These are phyloP conservation scores for Pythium sp. DNA, from an alignment of 352 stramenopile species.

Conservation along the genomic window DNA sequence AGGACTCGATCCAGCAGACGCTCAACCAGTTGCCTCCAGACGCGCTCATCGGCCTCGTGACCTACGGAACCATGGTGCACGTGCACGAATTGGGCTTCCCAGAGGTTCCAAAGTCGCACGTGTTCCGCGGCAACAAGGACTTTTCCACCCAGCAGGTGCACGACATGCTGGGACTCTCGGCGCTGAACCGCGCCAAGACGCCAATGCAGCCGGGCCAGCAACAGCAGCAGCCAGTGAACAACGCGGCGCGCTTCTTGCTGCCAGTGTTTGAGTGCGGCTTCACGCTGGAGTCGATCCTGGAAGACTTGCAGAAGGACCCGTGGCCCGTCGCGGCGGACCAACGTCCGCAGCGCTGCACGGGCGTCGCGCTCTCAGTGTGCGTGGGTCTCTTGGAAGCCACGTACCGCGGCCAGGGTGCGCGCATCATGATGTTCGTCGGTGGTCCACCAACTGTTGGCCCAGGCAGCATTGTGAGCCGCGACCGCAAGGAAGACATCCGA, in stretches of 20 bases:
- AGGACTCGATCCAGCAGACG: constrained; percentile 98
- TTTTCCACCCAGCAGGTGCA: constrained; percentile 95
- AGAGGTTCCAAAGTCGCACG: constrained; percentile 95
- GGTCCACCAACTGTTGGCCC: constrained; percentile 96
- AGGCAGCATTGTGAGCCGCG: constrained; percentile 93
- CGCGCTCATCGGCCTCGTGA: constrained; percentile 97
- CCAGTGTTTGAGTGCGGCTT: constrained; percentile 97
- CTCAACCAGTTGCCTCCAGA: constrained; percentile 98
- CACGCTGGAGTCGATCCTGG: constrained; percentile 96
- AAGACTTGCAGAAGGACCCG: constrained; percentile 97
- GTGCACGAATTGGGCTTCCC: constrained; percentile 98
- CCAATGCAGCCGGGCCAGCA: constrained; percentile 52
- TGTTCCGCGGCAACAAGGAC: constrained; percentile 99
- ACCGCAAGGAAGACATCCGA: constrained; percentile 97
- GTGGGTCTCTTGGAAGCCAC: constrained; percentile 95
- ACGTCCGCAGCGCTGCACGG: constrained; percentile 94
- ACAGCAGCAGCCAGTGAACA: constrained; percentile 76
- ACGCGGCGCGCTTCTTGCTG: constrained; percentile 93
- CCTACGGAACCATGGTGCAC: constrained; percentile 98
- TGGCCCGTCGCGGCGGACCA: constrained; percentile 97
- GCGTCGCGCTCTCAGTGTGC: constrained; percentile 95
- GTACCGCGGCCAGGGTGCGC: constrained; percentile 92
- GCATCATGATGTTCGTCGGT: constrained; percentile 99
- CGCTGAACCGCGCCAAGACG: constrained; percentile 51
- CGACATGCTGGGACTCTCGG: constrained; percentile 93